A percentile compares a stretch with the other conserved stretches of the same genome.
These are phyloP conservation scores for Limonium bicolor DNA, from an alignment of 148 eudicot species.

Conservation along the genomic window DNA sequence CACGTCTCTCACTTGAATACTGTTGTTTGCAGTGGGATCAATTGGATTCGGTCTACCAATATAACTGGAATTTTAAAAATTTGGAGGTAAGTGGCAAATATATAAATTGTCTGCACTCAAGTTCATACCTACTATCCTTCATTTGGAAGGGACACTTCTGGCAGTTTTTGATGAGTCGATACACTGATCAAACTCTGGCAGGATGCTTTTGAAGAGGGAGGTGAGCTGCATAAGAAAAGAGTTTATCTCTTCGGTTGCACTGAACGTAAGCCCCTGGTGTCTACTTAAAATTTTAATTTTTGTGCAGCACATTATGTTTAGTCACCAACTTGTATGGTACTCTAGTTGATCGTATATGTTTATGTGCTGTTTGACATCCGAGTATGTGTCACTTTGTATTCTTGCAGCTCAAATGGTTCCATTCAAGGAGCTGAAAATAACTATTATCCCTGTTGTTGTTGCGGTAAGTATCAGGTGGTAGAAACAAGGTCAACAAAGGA, in stretches of 20 bases:
- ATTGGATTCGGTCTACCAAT: slow-evolving; percentile 65
- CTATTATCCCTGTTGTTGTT: slow-evolving; percentile 72
- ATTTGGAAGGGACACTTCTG: no score
- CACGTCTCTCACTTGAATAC: background rate
- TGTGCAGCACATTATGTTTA: no score
- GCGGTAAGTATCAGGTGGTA: no score
- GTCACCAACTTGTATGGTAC: no score
- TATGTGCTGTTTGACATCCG: no score
- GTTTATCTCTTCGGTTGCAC: slow-evolving; percentile 88
- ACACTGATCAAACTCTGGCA: slow-evolving; percentile 14
- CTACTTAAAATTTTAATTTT: no score
- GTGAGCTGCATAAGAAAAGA: slow-evolving; percentile 55
- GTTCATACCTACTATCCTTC: no score
- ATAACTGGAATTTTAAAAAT: slow-evolving; percentile 81
- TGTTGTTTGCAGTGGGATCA: slow-evolving; percentile 71
- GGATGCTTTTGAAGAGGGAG: slow-evolving; percentile 95
- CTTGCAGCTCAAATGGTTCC: slow-evolving; percentile 87
- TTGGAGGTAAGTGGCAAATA: slow-evolving; percentile 69
- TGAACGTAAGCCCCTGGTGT: slow-evolving; percentile 73
- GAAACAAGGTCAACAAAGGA: no score
- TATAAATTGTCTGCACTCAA: no score
- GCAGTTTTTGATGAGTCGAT: no score
- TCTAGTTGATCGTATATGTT: no score
- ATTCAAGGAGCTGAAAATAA: slow-evolving; percentile 44
- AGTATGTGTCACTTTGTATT: slow-evolving; percentile 2